Evolutionary conservation across 192 early-diverging fungal genomes (phyloP).

Genomic region (Dispira simplex): DNA sequence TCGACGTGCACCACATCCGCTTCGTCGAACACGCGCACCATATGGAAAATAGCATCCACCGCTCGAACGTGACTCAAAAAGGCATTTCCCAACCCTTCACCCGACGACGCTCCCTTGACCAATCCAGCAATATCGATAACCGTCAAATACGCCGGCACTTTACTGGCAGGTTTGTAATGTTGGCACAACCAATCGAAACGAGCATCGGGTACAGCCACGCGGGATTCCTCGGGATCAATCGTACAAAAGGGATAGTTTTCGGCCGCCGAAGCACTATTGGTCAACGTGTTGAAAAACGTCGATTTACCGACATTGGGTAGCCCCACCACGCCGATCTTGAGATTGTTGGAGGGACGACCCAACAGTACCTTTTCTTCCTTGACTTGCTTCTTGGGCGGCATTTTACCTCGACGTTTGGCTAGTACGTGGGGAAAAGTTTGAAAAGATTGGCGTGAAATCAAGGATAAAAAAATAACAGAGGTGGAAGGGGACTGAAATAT

Average conservation of each 20-base stretch:
- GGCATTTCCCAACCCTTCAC: slow-evolving; percentile 76
- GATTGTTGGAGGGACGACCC: slow-evolving; percentile 74
- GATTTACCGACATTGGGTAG: slow-evolving; percentile 94
- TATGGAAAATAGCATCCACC: slow-evolving; percentile 74
- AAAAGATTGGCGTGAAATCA: too few species aligned
- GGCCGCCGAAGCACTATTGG: slow-evolving; percentile 47
- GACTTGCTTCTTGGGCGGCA: slow-evolving; percentile 71
- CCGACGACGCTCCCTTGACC: slow-evolving; percentile 76
- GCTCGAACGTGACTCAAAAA: slow-evolving; percentile 87
- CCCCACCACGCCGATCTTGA: slow-evolving; percentile 91
- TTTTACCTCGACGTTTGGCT: slow-evolving; percentile 17
- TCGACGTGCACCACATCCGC: slow-evolving; percentile 89
- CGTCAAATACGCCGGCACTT: slow-evolving; percentile 68
- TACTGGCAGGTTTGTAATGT: slow-evolving; percentile 46
- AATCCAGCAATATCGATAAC: slow-evolving; percentile 97
- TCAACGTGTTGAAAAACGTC: slow-evolving; percentile 76
- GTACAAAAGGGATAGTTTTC: slow-evolving; percentile 99
- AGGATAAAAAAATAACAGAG: too few species aligned
- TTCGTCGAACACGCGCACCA: slow-evolving; percentile 82
- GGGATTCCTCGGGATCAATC: slow-evolving; percentile 83
- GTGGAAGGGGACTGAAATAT: too few species aligned
- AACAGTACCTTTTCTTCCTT: slow-evolving; percentile 60
- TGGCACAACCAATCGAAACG: slow-evolving; percentile 71
- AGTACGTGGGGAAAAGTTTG: too few species aligned
- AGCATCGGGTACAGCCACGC: slow-evolving; percentile 79